Conservation (phyloP, 2,329 filamentous ascomycete genomes). For the Cladosporium velox region DNA sequence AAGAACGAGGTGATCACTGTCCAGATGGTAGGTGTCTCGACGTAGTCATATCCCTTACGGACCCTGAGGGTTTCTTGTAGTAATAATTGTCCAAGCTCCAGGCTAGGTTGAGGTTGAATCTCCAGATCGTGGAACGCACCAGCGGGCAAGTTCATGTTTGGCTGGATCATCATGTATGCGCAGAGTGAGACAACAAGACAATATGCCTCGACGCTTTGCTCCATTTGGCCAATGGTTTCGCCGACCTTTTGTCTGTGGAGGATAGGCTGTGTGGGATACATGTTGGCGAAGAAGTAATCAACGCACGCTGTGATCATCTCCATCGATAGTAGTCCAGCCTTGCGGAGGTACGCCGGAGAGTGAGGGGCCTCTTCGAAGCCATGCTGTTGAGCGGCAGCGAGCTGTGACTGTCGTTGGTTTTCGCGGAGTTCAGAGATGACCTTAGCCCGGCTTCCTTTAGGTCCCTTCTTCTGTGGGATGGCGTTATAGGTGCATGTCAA, state of each 20-base stretch:
- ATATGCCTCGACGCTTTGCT: slow-evolving; percentile 57
- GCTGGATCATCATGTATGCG: slow-evolving; percentile 53
- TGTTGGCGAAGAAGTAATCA: slow-evolving; percentile 62
- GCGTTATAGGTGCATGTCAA: slow-evolving; percentile 66
- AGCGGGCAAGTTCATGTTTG: slow-evolving; percentile 47
- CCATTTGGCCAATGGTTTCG: slow-evolving; percentile 55
- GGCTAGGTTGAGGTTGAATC: slow-evolving; percentile 44
- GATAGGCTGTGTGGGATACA: slow-evolving; percentile 66
- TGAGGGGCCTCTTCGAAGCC: slow-evolving; percentile 44
- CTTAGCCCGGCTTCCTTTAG: slow-evolving; percentile 63
- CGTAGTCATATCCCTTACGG: slow-evolving; percentile 59
- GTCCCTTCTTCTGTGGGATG: slow-evolving; percentile 64
- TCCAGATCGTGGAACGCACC: slow-evolving; percentile 53
- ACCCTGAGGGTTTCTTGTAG: slow-evolving; percentile 60
- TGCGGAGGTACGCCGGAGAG: slow-evolving; percentile 48
- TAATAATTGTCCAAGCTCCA: slow-evolving; percentile 55
- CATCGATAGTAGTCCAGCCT: slow-evolving; percentile 52
- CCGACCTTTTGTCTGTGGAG: slow-evolving; percentile 55
- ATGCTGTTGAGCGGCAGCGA: slow-evolving; percentile 42
- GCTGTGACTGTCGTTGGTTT: slow-evolving; percentile 50
- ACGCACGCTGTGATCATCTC: slow-evolving; percentile 56
- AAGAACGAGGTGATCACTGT: slow-evolving; percentile 66
- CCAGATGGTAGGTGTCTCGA: slow-evolving; percentile 56
- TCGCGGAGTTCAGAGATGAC: slow-evolving; percentile 64
- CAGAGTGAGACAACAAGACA: slow-evolving; percentile 57